A percentile compares a stretch with the other conserved stretches of the same genome.
Evolutionary conservation across 495 filamentous ascomycete genomes (phyloP).

Genomic region (Annulohypoxylon bovei): DNA sequence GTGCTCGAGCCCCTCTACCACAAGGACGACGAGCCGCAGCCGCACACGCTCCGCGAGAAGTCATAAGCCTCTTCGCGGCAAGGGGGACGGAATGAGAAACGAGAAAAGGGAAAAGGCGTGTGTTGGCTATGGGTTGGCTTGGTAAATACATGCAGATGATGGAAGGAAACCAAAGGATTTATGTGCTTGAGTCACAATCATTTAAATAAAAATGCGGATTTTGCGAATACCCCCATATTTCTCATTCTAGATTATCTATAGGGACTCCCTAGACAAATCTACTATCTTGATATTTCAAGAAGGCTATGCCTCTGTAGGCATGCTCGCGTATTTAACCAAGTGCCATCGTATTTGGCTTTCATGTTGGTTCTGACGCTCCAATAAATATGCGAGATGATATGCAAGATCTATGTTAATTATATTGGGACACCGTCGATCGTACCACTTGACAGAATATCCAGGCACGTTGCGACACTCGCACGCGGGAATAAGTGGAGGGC

Average conservation of each 20-base stretch:
- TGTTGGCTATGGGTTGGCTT: not conserved
- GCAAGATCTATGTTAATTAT: not conserved
- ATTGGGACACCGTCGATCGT: slow-evolving; percentile 7
- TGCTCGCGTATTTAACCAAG: not conserved
- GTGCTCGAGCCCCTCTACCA: slow-evolving; percentile 71
- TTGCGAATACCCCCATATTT: slow-evolving; percentile 35
- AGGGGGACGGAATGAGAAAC: not conserved
- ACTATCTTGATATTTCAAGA: not conserved
- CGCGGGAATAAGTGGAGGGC: not conserved
- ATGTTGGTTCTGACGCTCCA: not conserved
- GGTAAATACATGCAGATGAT: not conserved
- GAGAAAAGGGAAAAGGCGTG: not conserved
- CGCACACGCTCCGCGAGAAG: not conserved
- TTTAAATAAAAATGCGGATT: slow-evolving; percentile 26
- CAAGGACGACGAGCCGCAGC: slow-evolving; percentile 24
- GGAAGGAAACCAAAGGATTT: slow-evolving; percentile 5
- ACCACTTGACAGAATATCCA: not conserved
- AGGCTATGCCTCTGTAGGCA: not conserved
- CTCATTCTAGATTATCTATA: slow-evolving; percentile 7
- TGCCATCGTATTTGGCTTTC: not conserved
- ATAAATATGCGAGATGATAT: slow-evolving; percentile 3
- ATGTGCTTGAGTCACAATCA: slow-evolving; percentile 18
- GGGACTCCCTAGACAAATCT: slow-evolving; percentile 15
- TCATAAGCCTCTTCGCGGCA: not conserved
- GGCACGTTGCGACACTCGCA: not conserved